Base-by-base conservation (phyloP, 106 monocot species). In the Platanthera zijinensis region DNA sequence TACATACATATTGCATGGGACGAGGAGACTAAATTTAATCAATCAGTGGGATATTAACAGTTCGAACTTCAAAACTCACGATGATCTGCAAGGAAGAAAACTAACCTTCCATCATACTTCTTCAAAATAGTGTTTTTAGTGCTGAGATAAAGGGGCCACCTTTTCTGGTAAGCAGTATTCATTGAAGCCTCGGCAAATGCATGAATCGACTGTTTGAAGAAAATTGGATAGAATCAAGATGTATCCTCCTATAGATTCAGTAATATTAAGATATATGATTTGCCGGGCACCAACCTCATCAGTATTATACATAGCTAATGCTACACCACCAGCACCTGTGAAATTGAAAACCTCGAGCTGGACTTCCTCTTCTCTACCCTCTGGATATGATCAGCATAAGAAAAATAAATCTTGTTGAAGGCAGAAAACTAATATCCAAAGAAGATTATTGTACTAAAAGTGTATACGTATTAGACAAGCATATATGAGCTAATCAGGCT, bases 91-190 rank as follows among this genome's bases (percentile, higher is more conserved):
- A 52, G 62, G 14, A 73, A 76, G 52, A 72, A 11, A 22, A 59
- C 73, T 17, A 57, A 97, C 96, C 96, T 97, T 69, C 96, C 96
- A 84, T 96, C 96, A 79, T 96, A 96, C 81, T 93, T 93, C 74
- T 96, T 96, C 74, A 96, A 76, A 78, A 97, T 97, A 64, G 96
- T 97, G 73, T 97, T 97, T 84, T 97, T 97, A 19, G 96, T 97
- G 84, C 96, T 93, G 50, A 97, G 89, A 78, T 97, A 97, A 62
- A 97, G 89, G 19, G 96, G 93, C 96, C 96, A 97, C 71, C 72
- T 93, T 75, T 97, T 97, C 75, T 85, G 86, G 66, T 91, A 91
- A 70, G 96, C 96, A 67, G 84, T 93, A 53, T 78, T 88, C 93
- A 97, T 93, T 83, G 96, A 93, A 71, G 96, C 89, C 59, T 97